Conservation (phyloP, 192 early-diverging fungal species). For the Coemansia furcata region DNA sequence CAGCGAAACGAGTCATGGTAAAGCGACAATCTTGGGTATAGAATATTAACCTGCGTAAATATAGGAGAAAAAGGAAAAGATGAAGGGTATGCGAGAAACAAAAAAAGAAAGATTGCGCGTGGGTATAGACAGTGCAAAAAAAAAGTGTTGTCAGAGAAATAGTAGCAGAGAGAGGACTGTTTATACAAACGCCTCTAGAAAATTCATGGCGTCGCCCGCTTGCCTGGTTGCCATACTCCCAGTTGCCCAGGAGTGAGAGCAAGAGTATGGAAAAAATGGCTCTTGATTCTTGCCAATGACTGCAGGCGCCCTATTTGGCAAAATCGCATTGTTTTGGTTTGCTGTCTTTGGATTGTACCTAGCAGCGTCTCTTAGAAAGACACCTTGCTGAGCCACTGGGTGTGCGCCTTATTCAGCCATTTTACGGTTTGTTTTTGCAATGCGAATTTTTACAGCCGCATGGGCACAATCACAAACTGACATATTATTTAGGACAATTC, state of each 20-base stretch:
- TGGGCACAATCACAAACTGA: not conserved
- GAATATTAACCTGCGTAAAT: not conserved
- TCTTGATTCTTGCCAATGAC: slow-evolving; percentile 7
- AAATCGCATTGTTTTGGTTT: slow-evolving; percentile 5
- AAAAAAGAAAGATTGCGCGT: not conserved
- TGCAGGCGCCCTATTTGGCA: not conserved
- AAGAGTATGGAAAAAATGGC: not conserved
- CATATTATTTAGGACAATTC: not conserved
- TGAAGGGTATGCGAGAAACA: not conserved
- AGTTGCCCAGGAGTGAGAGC: not conserved
- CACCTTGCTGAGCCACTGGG: not conserved
- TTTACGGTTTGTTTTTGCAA: not conserved
- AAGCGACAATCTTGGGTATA: not conserved
- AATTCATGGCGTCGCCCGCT: not conserved
- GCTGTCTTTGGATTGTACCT: slow-evolving; percentile 1
- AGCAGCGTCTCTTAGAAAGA: not conserved
- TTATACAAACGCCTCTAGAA: not conserved
- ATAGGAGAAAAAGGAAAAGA: not conserved
- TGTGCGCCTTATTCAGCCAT: not conserved
- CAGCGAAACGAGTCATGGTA: slow-evolving; percentile 33
- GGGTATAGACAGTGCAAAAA: not conserved
- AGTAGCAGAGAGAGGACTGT: not conserved
- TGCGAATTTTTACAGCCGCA: not conserved
- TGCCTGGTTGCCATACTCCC: not conserved
- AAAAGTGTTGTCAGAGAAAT: slow-evolving; percentile 1